Base-by-base conservation (phyloP, 2,329 filamentous ascomycete genomes). In the Endothia cerciana region DNA sequence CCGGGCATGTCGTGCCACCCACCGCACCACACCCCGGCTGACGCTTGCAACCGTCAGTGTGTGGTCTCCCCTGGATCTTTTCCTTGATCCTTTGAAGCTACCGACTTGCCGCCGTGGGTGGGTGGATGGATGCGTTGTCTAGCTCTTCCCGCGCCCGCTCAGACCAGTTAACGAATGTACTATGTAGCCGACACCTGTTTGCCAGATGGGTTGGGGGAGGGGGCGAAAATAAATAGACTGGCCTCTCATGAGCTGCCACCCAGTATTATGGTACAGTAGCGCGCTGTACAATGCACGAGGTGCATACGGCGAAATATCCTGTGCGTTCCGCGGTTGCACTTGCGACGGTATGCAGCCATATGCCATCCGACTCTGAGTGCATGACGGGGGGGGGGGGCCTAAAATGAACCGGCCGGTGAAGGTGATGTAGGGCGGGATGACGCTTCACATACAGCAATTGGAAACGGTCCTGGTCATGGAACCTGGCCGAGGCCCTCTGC, bases 271-370 rank as follows among this genome's bases (percentile, higher is more conserved):
- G 65, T 43, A 57, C 66, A 68, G 63, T 68, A 68, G 66, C 56
- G 66, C 61, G 55, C 66, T 65, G 66, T 65, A 65, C 55, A 41
- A 65, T 68, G 63, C 60, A 68, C 15, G 22, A 61, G 47, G 66
- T 68, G 66, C 66, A 68, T 61, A 62, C 66, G 66, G 66, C 66
- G 60, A 68, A 60, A 63, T 65, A 56, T 65, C 63, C 65, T 64
- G 62, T 65, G 65, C 65, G 62, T 62, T 65, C 65, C 63, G 66
- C 59, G 63, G 66, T 61, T 60, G 58, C 66, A 64, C 66, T 68
- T 68, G 66, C 49, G 55, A 57, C 61, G 33, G 38, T 64, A 60
- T 60, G 65, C 53, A 65, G 63, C 63, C 59, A 40, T 10, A 56
- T 61, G 59, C 60, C 53, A 33, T 47, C 59, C 66, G 25, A 33